These are phyloP conservation scores for Uncinocarpus reesii DNA, from an alignment of 2,329 filamentous ascomycete species.

Conservation along the genomic window DNA sequence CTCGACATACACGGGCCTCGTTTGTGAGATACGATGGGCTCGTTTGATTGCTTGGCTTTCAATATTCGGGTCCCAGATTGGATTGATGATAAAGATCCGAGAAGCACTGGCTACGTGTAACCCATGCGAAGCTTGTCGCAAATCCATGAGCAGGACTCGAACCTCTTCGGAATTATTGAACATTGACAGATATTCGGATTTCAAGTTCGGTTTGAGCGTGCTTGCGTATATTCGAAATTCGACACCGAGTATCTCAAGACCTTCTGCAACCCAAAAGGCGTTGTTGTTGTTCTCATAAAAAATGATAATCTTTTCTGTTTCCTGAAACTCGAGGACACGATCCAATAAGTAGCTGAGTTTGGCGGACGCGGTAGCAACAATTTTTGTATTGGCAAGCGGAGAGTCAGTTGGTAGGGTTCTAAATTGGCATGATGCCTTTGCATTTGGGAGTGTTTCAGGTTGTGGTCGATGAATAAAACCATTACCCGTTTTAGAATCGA, in stretches of 20 bases:
- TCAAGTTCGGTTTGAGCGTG: conserved; percentile 49
- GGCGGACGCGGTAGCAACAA: conserved; percentile 72
- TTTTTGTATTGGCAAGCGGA: conserved; percentile 48
- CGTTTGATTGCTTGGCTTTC: conserved; percentile 88
- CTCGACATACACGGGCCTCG: conserved; percentile 67
- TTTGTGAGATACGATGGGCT: conserved; percentile 78
- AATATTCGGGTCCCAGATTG: conserved; percentile 71
- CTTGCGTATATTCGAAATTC: conserved; percentile 50
- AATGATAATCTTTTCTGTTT: conserved; percentile 72
- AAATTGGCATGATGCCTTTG: conserved; percentile 22
- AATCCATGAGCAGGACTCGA: conserved; percentile 78
- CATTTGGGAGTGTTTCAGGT: conserved; percentile 22
- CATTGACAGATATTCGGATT: conserved; percentile 64
- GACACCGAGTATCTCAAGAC: conserved; percentile 60
- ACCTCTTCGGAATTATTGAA: conserved; percentile 63
- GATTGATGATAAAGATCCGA: conserved; percentile 79
- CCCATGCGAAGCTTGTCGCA: conserved; percentile 79
- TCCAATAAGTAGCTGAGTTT: conserved; percentile 82
- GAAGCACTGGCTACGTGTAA: conserved; percentile 76
- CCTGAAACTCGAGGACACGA: conserved; percentile 56
- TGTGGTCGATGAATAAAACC: conserved; percentile 21
- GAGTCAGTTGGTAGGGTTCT: conserved; percentile 32
- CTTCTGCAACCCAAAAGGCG: conserved; percentile 74
- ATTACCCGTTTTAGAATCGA: conserved; percentile 17
- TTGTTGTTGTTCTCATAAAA: conserved; percentile 87